phyloP scores from a whole-genome alignment of 257 asterid genomes.

The Solanum chmielewskii region DNA sequence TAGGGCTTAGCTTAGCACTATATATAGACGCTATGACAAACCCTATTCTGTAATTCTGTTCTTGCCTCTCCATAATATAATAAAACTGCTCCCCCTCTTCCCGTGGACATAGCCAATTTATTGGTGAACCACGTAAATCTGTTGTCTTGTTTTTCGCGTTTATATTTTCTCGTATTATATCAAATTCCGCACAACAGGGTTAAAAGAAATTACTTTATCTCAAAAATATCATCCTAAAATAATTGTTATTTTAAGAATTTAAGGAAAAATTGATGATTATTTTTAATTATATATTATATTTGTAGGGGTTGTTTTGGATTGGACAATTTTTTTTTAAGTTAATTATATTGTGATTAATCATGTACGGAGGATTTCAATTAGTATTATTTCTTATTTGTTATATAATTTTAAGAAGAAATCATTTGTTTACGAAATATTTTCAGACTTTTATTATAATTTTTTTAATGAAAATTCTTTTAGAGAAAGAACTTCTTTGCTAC shows the following conservation, averaged over 20 bases:
- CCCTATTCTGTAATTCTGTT: no score
- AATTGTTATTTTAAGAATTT: background rate
- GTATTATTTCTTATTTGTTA: background rate
- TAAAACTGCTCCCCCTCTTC: no score
- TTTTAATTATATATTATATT: background rate
- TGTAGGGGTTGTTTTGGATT: background rate
- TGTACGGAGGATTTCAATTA: background rate
- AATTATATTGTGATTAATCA: background rate
- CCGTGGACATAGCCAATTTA: no score
- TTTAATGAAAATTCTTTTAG: background rate
- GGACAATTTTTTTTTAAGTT: background rate
- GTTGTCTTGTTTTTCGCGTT: no score
- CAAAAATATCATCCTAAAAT: background rate
- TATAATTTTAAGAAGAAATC: no score
- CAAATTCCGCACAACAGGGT: no score
- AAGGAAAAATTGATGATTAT: background rate
- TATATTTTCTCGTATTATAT: no score
- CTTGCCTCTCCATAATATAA: no score
- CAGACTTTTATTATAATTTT: background rate
- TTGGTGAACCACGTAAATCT: no score
- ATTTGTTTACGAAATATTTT: no score
- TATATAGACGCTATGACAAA: no score
- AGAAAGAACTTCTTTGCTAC: background rate
- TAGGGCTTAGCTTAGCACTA: no score
- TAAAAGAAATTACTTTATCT: background rate